These are phyloP conservation scores for Strobilomyces echinocephalus DNA, from an alignment of 768 basidiomycete species.

Conservation along the genomic window DNA sequence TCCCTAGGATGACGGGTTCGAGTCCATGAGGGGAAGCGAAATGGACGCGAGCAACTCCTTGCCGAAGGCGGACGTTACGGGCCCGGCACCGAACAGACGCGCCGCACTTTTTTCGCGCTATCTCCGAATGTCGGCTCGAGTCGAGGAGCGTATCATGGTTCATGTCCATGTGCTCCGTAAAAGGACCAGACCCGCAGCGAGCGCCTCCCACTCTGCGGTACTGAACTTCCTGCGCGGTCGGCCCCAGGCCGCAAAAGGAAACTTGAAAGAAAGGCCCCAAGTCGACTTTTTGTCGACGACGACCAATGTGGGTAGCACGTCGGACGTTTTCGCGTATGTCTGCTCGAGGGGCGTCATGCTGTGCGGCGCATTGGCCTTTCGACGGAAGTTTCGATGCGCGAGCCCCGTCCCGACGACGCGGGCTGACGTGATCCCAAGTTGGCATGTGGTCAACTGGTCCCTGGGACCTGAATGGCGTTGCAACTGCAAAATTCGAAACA, in stretches of 20 bases:
- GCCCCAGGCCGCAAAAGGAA: slow-evolving; percentile 7
- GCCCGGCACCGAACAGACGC: background rate
- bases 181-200: background rate
- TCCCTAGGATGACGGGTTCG: background rate
- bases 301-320: too few relatives aligned
- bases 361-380: background rate
- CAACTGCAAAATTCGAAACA: background rate
- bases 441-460: background rate
- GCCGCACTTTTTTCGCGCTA: background rate
- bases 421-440: background rate
- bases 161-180: background rate
- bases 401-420: background rate
- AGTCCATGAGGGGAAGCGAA: background rate
- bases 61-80: background rate
- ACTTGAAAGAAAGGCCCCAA: background rate
- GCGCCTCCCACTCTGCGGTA: background rate
- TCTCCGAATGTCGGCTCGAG: background rate
- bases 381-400: background rate
- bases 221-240: background rate
- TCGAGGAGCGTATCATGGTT: background rate
- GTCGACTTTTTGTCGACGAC: too few relatives aligned
- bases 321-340: background rate
- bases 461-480: background rate
- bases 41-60: background rate
- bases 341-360: background rate